These are phyloP conservation scores for Thermochaetoides dissita DNA, from an alignment of 2,329 filamentous ascomycete genomes.

Conservation along the genomic window DNA sequence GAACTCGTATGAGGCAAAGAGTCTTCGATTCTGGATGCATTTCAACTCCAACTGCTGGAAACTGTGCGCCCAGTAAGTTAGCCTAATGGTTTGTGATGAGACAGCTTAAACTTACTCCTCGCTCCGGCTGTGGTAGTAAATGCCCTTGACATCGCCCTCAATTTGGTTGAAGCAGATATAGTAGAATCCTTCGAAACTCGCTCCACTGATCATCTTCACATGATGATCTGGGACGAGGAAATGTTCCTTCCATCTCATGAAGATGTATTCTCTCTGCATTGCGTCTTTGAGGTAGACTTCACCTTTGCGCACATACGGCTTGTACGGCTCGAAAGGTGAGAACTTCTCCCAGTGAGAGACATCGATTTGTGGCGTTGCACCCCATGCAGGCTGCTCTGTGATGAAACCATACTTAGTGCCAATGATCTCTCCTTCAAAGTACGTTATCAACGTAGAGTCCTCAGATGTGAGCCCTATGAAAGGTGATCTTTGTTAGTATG, in stretches of 20 bases:
- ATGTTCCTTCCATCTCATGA: constrained; percentile 99
- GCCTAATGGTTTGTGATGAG: not conserved
- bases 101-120: constrained; percentile 60
- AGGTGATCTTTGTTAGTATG: not conserved
- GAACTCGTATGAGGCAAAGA: constrained; percentile 79
- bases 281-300: constrained; percentile 51
- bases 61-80: constrained; percentile 27
- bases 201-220: constrained; percentile 78
- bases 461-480: constrained; percentile 73
- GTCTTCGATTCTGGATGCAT: constrained; percentile 73
- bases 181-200: constrained; percentile 97
- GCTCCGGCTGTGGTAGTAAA: constrained; percentile 96
- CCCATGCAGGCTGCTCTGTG: constrained; percentile 81
- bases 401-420: constrained; percentile 89
- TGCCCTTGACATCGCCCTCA: constrained; percentile 72
- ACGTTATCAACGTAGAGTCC: constrained; percentile 93
- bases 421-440: constrained; percentile 97
- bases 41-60: constrained; percentile 88
- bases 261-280: constrained; percentile 73
- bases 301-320: constrained; percentile 43
- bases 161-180: constrained; percentile 98
- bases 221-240: constrained; percentile 93
- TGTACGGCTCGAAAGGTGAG: constrained; percentile 65
- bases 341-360: constrained; percentile 89
- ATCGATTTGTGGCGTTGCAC: constrained; percentile 81